Conservation (phyloP, 345 rosid genomes). For the Raphanus raphanistrum region DNA sequence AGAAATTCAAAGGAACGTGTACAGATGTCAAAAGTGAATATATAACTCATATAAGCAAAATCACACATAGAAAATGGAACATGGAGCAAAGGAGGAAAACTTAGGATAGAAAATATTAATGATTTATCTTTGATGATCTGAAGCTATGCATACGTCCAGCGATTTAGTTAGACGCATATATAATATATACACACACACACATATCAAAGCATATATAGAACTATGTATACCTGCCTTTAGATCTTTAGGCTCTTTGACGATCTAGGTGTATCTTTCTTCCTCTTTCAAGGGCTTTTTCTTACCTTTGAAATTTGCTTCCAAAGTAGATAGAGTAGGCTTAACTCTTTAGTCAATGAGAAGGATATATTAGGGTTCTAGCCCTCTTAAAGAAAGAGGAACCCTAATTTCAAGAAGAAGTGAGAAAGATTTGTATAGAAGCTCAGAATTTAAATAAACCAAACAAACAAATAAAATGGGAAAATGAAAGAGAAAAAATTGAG, state of each 20-base stretch:
- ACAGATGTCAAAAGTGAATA: conserved; percentile 6
- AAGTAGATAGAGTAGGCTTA: conserved; percentile 40
- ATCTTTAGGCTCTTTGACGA: conserved; percentile 34
- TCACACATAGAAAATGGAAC: conserved; percentile 8
- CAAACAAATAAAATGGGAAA: conserved; percentile 23
- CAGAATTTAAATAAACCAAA: conserved; percentile 38
- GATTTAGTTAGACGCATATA: conserved; percentile 10
- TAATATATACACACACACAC: neutral
- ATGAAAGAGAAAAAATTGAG: neutral
- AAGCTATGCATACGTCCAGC: conserved; percentile 14
- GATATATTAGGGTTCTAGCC: conserved; percentile 33
- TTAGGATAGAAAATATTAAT: neutral
- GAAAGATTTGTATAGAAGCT: conserved; percentile 33
- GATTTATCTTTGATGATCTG: neutral
- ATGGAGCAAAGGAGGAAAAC: conserved; percentile 7
- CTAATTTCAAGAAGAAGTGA: conserved; percentile 36
- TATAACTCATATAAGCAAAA: neutral
- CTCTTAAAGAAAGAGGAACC: conserved; percentile 31
- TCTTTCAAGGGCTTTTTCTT: conserved; percentile 37
- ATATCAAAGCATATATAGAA: conserved; percentile 7
- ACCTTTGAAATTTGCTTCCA: conserved; percentile 32
- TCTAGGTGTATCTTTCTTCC: conserved; percentile 37
- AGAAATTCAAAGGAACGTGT: conserved; percentile 15
- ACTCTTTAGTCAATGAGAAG: conserved; percentile 37
- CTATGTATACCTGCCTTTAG: conserved; percentile 32